Evolutionary conservation across 2,329 filamentous ascomycete species (phyloP), one percentile per base, ranked within the genome.

Genomic region (Neofusicoccum cordaticola): DNA sequence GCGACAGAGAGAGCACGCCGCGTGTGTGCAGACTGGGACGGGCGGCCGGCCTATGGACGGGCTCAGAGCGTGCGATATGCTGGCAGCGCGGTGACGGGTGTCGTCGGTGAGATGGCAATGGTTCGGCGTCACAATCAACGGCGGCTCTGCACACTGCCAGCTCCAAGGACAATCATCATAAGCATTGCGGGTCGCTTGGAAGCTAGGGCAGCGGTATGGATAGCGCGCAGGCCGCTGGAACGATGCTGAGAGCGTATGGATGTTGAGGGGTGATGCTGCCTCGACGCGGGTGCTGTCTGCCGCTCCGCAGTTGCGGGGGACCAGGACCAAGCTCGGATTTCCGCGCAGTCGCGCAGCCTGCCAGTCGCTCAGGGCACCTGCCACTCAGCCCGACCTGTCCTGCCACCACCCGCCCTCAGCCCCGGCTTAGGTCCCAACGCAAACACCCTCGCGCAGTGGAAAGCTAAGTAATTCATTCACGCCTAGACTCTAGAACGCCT

Each of bases 81-180:
- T 45, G 53, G 53, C 53, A 31, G 50, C 45, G 63, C 61, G 52
- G 63, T 60, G 37, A 53, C 42, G 53, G 63, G 19, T 52, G 47
- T 47, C 47, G 56, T 41, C 47, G 63, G 56, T 61, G 63, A 48
- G 51, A 65, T 60, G 53, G 56, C 45, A 45, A 47, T 37, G 45
- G 63, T 58, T 44, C 45, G 53, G 63, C 52, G 50, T 50, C 53
- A 37, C 44, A 42, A 53, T 65, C 63, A 65, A 65, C 63, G 63
- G 52, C 62, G 52, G 53, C 63, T 50, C 37, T 65, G 52, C 53
- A 60, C 63, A 61, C 63, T 65, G 53, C 52, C 52, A 65, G 63
- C 63, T 60, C 47, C 63, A 65, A 8, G 42, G 22, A 60, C 63
- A 65, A 35, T 45, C 63, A 65, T 65, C 63, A 60, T 48, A 52